phyloP scores from a whole-genome alignment of 2,329 filamentous ascomycete genomes.

The Monosporascus sp. region DNA sequence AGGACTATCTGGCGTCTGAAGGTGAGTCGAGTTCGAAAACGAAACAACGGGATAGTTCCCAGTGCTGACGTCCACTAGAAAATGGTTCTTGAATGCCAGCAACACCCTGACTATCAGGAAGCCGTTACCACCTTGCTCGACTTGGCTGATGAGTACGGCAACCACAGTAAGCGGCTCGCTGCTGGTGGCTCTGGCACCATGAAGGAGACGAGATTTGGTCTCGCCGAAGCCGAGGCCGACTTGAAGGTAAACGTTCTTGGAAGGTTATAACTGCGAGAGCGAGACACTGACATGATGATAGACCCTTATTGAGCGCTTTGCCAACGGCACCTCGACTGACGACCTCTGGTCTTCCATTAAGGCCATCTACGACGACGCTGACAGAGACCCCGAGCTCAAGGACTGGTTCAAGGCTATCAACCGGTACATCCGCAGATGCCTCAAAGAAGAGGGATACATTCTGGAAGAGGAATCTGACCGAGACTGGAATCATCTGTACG shows the following conservation, averaged over 20 bases:
- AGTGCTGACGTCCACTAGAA: slow-evolving; percentile 51
- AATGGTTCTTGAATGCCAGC: slow-evolving; percentile 95
- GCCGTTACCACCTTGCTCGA: slow-evolving; percentile 84
- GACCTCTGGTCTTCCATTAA: slow-evolving; percentile 83
- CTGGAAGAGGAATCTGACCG: slow-evolving; percentile 73
- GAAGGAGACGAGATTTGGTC: slow-evolving; percentile 64
- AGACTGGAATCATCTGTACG: slow-evolving; percentile 81
- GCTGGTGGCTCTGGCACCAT: slow-evolving; percentile 62
- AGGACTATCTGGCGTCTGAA: slow-evolving; percentile 87
- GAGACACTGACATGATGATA: slow-evolving; percentile 42
- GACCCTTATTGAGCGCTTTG: slow-evolving; percentile 89
- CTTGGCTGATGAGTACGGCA: slow-evolving; percentile 78
- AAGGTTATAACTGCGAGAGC: not conserved
- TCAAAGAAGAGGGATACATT: slow-evolving; percentile 88
- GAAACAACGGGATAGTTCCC: slow-evolving; percentile 60
- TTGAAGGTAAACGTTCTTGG: slow-evolving; percentile 51
- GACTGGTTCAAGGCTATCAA: slow-evolving; percentile 82
- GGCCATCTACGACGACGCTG: slow-evolving; percentile 79
- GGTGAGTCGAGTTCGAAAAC: slow-evolving; percentile 19
- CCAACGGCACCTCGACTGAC: slow-evolving; percentile 85
- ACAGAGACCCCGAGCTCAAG: slow-evolving; percentile 79
- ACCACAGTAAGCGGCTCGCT: slow-evolving; percentile 63
- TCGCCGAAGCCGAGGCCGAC: slow-evolving; percentile 71
- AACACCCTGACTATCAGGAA: slow-evolving; percentile 86
- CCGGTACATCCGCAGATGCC: slow-evolving; percentile 71